These are phyloP conservation scores for Pyrus communis DNA, from an alignment of 306 rosid genomes.

Conservation along the genomic window DNA sequence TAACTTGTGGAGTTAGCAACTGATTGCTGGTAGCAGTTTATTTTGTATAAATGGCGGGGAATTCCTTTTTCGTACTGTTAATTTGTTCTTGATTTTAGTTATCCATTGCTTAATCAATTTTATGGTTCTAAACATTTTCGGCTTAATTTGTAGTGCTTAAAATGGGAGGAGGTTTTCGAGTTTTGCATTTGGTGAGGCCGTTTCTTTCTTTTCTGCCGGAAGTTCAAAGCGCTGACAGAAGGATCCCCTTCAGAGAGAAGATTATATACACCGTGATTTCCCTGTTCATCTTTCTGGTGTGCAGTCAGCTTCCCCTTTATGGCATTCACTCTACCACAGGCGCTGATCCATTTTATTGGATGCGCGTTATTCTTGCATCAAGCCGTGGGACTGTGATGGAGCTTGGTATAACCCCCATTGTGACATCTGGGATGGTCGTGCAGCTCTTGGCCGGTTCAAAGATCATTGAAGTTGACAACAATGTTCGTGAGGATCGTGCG, in stretches of 20 bases:
- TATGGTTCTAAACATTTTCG: background rate
- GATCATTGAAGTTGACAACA: conserved; percentile 85
- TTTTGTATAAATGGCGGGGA: background rate
- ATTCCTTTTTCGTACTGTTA: background rate
- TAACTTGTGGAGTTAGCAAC: background rate
- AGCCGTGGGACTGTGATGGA: conserved; percentile 96
- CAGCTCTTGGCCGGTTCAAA: conserved; percentile 85
- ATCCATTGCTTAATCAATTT: background rate
- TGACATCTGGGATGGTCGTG: conserved; percentile 86
- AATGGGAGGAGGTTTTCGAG: conserved; percentile 85
- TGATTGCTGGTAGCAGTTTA: background rate
- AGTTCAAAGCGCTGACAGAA: conserved; percentile 81
- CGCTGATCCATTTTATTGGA: conserved; percentile 97
- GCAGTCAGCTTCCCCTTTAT: conserved; percentile 92
- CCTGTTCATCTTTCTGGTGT: conserved; percentile 78
- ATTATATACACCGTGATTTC: conserved; percentile 69
- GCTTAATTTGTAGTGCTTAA: background rate
- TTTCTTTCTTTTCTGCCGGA: conserved; percentile 76
- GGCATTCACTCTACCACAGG: conserved; percentile 93
- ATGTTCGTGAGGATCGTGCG: conserved; percentile 90
- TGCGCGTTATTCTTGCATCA: conserved; percentile 90
- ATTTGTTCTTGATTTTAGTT: background rate
- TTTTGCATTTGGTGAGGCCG: conserved; percentile 76
- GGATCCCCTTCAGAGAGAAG: conserved; percentile 72
- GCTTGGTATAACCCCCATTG: conserved; percentile 91